These are phyloP conservation scores for Calophaca sinica DNA, from an alignment of 306 rosid species.

Conservation along the genomic window DNA sequence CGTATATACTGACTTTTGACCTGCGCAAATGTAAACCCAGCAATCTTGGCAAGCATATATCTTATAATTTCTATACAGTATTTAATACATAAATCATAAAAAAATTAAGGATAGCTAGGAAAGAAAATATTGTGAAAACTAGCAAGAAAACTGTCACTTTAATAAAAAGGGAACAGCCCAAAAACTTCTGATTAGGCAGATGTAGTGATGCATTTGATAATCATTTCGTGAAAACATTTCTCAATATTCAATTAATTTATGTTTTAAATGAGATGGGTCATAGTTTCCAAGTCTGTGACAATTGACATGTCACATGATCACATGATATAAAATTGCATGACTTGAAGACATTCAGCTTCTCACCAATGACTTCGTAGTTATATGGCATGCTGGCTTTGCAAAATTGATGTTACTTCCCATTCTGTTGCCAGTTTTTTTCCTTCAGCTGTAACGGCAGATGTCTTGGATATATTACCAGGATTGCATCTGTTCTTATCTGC, in stretches of 20 bases:
- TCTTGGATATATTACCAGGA: slow-evolving; percentile 43
- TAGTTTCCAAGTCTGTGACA: neutral
- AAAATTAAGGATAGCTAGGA: slow-evolving; percentile 1
- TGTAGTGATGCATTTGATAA: slow-evolving; percentile 15
- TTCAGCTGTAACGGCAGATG: slow-evolving; percentile 42
- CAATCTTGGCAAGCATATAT: slow-evolving; percentile 35
- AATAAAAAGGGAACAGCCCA: neutral
- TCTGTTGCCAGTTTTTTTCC: slow-evolving; percentile 48
- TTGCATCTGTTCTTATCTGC: slow-evolving; percentile 50
- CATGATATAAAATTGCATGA: slow-evolving; percentile 10
- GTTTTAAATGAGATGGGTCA: neutral
- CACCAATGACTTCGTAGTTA: slow-evolving; percentile 70
- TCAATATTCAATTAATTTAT: neutral
- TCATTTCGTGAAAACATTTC: slow-evolving; percentile 14
- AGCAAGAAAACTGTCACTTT: slow-evolving; percentile 21
- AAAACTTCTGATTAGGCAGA: neutral
- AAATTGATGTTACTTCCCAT: slow-evolving; percentile 35
- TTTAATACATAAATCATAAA: neutral
- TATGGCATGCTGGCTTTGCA: slow-evolving; percentile 48
- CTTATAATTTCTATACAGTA: slow-evolving; percentile 10
- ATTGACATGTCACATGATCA: neutral
- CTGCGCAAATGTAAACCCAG: slow-evolving; percentile 44
- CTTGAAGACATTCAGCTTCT: slow-evolving; percentile 38
- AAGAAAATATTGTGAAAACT: slow-evolving; percentile 6
- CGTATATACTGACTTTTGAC: slow-evolving; percentile 47